Percentiles rank a stretch among this genome's conserved stretches.
Conservation (phyloP, 345 rosid genomes). For the Streptanthus diversifolius region DNA sequence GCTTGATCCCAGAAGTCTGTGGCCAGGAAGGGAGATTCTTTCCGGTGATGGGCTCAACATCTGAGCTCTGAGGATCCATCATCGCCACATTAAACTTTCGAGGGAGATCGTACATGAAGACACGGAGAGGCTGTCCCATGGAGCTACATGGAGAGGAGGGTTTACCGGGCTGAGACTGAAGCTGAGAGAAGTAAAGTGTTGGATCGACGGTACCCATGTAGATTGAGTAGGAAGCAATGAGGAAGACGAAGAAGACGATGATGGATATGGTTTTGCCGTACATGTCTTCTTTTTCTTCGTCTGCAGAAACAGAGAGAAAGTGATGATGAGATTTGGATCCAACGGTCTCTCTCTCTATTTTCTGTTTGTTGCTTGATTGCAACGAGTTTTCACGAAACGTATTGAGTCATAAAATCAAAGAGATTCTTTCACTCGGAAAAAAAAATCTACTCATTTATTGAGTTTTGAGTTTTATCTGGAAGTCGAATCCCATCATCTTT, state of each 20-base stretch:
- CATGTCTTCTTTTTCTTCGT: constrained; percentile 24
- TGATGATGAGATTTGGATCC: constrained; percentile 20
- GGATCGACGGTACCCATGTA: constrained; percentile 38
- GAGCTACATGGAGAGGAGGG: constrained; percentile 15
- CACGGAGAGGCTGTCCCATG: constrained; percentile 45
- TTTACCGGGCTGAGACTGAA: constrained; percentile 33
- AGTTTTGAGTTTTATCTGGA: background rate
- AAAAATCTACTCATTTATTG: background rate
- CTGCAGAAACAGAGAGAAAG: background rate
- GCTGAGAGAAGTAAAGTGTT: constrained; percentile 51
- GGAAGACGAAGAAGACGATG: constrained; percentile 38
- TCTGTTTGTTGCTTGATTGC: background rate
- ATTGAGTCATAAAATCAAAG: background rate
- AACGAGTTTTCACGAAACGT: constrained; percentile 7
- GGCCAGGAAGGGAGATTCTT: constrained; percentile 75
- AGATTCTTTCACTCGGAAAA: background rate
- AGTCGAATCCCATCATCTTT: background rate
- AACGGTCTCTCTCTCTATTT: constrained; percentile 21
- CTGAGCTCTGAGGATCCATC: constrained; percentile 49
- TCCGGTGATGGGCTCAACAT: constrained; percentile 51
- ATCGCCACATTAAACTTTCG: constrained; percentile 73
- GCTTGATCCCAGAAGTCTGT: constrained; percentile 49
- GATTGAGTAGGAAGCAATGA: constrained; percentile 36
- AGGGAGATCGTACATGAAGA: constrained; percentile 95
- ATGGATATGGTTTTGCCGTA: constrained; percentile 35